phyloP scores from a whole-genome alignment of 1,139 yeast species.

The Spathaspora sp. region DNA sequence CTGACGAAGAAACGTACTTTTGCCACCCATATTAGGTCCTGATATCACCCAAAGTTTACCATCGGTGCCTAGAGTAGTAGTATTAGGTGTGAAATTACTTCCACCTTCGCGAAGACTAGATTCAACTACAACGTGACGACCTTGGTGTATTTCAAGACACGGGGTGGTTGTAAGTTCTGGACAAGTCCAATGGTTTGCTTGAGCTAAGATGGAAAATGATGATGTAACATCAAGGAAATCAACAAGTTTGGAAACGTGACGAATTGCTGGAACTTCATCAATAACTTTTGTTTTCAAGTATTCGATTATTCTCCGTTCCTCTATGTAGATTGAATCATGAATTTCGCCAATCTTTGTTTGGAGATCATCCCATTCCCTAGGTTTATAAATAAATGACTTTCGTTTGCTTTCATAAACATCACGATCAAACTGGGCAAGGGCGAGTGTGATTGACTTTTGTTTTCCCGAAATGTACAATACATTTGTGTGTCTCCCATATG shows the following conservation, averaged over 20 bases:
- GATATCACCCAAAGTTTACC: constrained; percentile 67
- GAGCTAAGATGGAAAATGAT: constrained; percentile 71
- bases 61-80: constrained; percentile 35
- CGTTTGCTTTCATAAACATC: constrained; percentile 31
- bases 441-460: constrained; percentile 25
- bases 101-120: constrained; percentile 56
- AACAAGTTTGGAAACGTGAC: constrained; percentile 45
- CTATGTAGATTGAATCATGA: constrained; percentile 26
- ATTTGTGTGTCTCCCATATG: constrained; percentile 32
- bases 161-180: constrained; percentile 60
- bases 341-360: constrained; percentile 28
- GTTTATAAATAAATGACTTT: constrained; percentile 29
- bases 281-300: constrained; percentile 41
- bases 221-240: constrained; percentile 73
- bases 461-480: constrained; percentile 37
- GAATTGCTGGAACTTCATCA: constrained; percentile 36
- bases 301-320: constrained; percentile 48
- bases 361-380: constrained; percentile 32
- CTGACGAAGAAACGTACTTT: constrained; percentile 85
- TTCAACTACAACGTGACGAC: constrained; percentile 91
- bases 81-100: constrained; percentile 63
- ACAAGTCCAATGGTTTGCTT: constrained; percentile 60
- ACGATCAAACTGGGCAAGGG: constrained; percentile 14
- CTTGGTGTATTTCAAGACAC: constrained; percentile 50
- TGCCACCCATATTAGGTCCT: constrained; percentile 99